Base-by-base conservation (phyloP, 306 rosid genomes). In the Vigna radiata region DNA sequence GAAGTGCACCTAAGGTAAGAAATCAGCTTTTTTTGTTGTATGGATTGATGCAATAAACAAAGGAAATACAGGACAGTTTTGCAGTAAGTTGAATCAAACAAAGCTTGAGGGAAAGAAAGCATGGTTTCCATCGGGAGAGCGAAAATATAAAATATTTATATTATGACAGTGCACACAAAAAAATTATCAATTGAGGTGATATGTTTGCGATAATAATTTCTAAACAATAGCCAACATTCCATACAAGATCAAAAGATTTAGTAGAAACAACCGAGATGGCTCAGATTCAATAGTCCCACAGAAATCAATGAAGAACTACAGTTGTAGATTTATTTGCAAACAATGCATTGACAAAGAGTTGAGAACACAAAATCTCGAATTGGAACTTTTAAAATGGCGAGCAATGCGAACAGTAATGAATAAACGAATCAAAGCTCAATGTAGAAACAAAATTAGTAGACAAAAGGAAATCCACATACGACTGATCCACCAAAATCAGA, bases 401-500 rank as follows among this genome's bases (percentile, higher is more conserved):
- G 44, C 68, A 72, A 41, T 76, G 76, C 6, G 9, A 59, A 60
- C 71, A 70, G 56, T 47, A 49, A 44, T 55, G 68, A 41, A 65
- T 8, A 65, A 46, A 79, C 31, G 43, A 64, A 77, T 73, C 79
- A 77, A n/a, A 63, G 16, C 37, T 72, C 49, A 44, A 80, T 46
- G 21, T 67, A 55, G 46, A 80, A 73, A 72, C 4, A 69, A 54
- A 39, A 48, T 27, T 17, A 52, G 1, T 31, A 6, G 50, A 23
- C 63, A 23, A 25, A 41, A 37, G 19, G 29, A 18, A 49, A 82
- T 47, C 14, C 47, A 48, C 67, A 75, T 31, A 65, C 77, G 53
- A 65, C 74, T 80, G 88, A 85, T 85, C 87, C 79, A 77, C 10
- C 37, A 63, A 70, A 78, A 56, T 61, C 68, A 71, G 78, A 79